Evolutionary conservation across 1,284 basidiomycete genomes (phyloP).

Genomic region (Volvariella volvacea): DNA sequence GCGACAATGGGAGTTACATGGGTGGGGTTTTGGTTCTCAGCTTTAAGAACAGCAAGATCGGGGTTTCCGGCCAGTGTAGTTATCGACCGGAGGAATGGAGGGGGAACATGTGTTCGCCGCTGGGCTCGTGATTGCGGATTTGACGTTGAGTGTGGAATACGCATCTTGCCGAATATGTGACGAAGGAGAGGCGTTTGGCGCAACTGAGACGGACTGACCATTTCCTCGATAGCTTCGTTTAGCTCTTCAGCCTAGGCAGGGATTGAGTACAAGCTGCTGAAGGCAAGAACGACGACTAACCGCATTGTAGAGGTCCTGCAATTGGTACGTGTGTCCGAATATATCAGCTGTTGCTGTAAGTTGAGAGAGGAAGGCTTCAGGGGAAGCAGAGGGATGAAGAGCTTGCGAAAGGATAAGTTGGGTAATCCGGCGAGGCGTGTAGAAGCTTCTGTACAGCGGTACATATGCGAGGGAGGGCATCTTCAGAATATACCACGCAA

Average conservation of each 20-base stretch:
- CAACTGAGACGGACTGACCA: constrained; percentile 12
- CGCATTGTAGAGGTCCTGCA: constrained; percentile 32
- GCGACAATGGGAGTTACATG: constrained; percentile 56
- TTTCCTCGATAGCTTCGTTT: constrained; percentile 21
- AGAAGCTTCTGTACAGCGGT: constrained; percentile 39
- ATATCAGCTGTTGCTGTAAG: constrained; percentile 26
- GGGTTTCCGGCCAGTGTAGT: constrained; percentile 29
- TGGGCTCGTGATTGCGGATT: neutral
- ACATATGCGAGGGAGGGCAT: constrained; percentile 39
- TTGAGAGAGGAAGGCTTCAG: constrained; percentile 22
- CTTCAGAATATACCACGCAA: constrained; percentile 54
- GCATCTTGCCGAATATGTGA: neutral
- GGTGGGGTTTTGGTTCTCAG: constrained; percentile 47
- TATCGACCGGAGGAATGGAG: constrained; percentile 18
- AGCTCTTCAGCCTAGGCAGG: constrained; percentile 16
- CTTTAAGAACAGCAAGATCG: constrained; percentile 47
- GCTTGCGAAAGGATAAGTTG: constrained; percentile 40
- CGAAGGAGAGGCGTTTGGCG: constrained; percentile 12
- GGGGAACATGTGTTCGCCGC: neutral
- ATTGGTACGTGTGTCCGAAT: constrained; percentile 28
- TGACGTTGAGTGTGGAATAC: neutral
- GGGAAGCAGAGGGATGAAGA: constrained; percentile 18
- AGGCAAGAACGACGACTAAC: constrained; percentile 22
- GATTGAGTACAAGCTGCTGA: neutral
- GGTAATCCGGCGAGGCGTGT: constrained; percentile 39